Conservation (phyloP, 2,329 filamentous ascomycete genomes). For the Fusarium coicis region DNA sequence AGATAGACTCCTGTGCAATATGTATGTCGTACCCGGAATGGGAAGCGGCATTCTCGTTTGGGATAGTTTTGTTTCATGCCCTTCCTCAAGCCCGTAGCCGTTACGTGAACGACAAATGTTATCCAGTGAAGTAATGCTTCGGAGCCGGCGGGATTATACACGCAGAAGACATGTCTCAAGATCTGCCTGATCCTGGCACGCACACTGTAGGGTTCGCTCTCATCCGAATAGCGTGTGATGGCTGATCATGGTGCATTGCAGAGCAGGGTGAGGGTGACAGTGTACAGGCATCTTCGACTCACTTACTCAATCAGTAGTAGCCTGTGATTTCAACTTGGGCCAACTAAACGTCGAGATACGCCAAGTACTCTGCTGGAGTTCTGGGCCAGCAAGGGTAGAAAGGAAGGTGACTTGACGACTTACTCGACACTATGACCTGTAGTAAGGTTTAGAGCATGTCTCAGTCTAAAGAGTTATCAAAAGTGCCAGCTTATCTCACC, state of each 20-base stretch:
- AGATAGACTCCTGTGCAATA: not conserved
- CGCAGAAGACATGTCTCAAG: conserved; percentile 21
- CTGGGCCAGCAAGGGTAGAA: not conserved
- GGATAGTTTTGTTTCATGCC: conserved; percentile 28
- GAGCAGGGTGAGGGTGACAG: conserved; percentile 10
- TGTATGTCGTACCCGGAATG: not conserved
- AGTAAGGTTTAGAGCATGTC: conserved; percentile 1
- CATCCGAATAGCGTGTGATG: conserved; percentile 17
- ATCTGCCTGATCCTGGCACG: not conserved
- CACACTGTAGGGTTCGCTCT: not conserved
- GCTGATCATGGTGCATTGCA: conserved; percentile 25
- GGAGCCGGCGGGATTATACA: conserved; percentile 10
- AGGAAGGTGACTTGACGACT: conserved; percentile 1
- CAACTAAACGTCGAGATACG: not conserved
- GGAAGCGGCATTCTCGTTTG: conserved; percentile 10
- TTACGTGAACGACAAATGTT: not conserved
- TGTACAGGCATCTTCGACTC: not conserved
- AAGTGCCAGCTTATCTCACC: not conserved
- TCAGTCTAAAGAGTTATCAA: not conserved
- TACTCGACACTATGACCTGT: not conserved
- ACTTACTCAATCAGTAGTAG: conserved; percentile 20
- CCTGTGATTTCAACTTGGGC: not conserved
- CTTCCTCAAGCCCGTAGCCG: conserved; percentile 6
- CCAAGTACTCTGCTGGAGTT: not conserved
- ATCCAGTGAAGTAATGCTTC: conserved; percentile 5